Base-by-base conservation (phyloP, 2,329 filamentous ascomycete species). In the Pleomassaria siparia region DNA sequence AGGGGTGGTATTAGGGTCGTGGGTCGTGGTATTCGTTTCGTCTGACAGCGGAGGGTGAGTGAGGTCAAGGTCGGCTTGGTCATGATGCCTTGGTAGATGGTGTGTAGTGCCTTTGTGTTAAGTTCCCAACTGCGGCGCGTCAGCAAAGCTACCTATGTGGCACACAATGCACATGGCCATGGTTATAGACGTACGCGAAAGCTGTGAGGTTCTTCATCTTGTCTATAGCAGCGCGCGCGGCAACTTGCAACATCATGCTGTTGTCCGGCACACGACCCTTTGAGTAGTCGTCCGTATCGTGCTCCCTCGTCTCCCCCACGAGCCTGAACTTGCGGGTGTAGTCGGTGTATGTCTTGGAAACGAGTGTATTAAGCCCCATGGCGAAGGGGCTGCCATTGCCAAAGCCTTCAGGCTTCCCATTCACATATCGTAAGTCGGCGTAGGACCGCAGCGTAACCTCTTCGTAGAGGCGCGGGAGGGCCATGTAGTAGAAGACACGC, bases 401-500 rank as follows among this genome's bases (percentile, higher is more conserved):
- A 63, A 79, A 81, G 10, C 82, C 83, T 60, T 84, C 80, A 0
- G 81, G 80, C 33, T 76, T 62, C 42, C 82, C 80, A 56, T 80
- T 74, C 50, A 76, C 71, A 60, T 83, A 84, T 41, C 81, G 78
- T 22, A 84, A 80, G 30, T 78, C 76, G 41, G 77, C 71, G 62
- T 85, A 83, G 7, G 81, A 82, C 44, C 74, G 78, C 26, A 86
- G 70, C 5, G 74, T 78, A 44, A 85, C 76, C 26, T 71, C 67
- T 61, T 76, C 74, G 66, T 85, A 86, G 32, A 86, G 76, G 47
- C 80, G 80, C 16, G 83, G 82, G 2, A 85, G 71, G 26, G 80
- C 75, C 80, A 86, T 84, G 69, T 85, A 86, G 56, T 84, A 82
- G 56, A 85, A 75, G 32, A 85, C 74, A 12, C 81, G 76, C 51